Percentiles rank a stretch among this genome's conserved stretches.
phyloP scores from a whole-genome alignment of 2,329 filamentous ascomycete genomes.

The Venturia asperata region DNA sequence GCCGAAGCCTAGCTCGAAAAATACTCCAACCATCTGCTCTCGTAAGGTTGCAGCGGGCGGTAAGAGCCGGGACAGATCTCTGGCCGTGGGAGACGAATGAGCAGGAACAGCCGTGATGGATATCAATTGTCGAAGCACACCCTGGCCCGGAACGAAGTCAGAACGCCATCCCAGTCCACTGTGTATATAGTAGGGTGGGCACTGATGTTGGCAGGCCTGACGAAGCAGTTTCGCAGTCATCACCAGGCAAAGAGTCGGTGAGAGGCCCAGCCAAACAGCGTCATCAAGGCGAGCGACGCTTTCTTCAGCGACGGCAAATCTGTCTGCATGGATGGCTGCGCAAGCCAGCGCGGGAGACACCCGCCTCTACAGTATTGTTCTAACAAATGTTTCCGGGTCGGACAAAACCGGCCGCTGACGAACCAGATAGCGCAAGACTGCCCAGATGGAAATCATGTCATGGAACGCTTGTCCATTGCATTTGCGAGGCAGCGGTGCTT shows the following conservation, averaged over 20 bases:
- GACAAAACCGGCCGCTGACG: neutral
- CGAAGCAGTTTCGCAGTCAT: neutral
- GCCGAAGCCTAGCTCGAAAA: conserved; percentile 11
- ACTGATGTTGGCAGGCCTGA: neutral
- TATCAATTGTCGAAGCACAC: neutral
- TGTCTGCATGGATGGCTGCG: conserved; percentile 7
- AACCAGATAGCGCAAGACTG: neutral
- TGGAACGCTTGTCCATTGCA: conserved; percentile 5
- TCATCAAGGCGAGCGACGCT: conserved; percentile 10
- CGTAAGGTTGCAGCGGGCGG: conserved; percentile 8
- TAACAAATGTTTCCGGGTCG: neutral
- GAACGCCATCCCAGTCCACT: neutral
- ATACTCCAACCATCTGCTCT: neutral
- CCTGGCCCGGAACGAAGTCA: conserved; percentile 7
- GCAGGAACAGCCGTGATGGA: neutral
- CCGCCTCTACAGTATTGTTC: neutral
- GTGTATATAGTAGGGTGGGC: neutral
- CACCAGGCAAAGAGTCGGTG: conserved; percentile 7
- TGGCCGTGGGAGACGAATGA: neutral
- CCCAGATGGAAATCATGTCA: neutral
- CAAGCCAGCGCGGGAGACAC: conserved; percentile 5
- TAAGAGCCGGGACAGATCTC: conserved; percentile 2
- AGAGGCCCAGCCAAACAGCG: conserved; percentile 3
- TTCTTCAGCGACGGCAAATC: conserved; percentile 13
- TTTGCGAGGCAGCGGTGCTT: neutral